Evolutionary conservation across 1,284 basidiomycete species (phyloP).

Genomic region (Pyrrhoderma lamaoense): DNA sequence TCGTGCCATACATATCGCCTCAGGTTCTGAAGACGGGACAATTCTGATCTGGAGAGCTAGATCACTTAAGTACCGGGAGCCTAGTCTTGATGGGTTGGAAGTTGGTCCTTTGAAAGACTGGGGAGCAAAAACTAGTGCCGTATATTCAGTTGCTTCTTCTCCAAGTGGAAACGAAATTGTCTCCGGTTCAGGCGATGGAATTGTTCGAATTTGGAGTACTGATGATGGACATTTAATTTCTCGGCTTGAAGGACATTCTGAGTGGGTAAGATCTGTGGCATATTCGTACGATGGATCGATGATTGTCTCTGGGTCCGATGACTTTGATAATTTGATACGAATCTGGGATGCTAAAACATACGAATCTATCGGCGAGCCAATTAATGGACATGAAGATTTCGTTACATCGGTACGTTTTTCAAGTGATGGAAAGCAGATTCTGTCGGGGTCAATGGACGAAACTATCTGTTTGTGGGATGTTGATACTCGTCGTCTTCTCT

Average conservation of each 20-base stretch:
- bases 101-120: conserved; percentile 1
- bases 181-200: conserved; percentile 3
- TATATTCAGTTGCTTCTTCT: not conserved
- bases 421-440: conserved; percentile 8
- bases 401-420: conserved; percentile 17
- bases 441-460: conserved; percentile 6
- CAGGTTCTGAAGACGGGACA: conserved; percentile 14
- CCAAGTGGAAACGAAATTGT: conserved; percentile 3
- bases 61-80: not conserved
- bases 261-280: conserved; percentile 15
- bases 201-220: conserved; percentile 11
- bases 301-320: conserved; percentile 19
- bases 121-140: not conserved
- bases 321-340: conserved; percentile 7
- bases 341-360: conserved; percentile 20
- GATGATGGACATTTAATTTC: conserved; percentile 1
- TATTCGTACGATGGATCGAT: conserved; percentile 18
- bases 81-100: not conserved
- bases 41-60: conserved; percentile 13
- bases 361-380: conserved; percentile 1
- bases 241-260: conserved; percentile 10
- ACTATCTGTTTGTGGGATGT: conserved; percentile 8
- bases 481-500: too few species aligned
- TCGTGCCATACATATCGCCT: too few species aligned
- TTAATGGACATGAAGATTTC: conserved; percentile 13